Base-by-base conservation (phyloP, 2,329 filamentous ascomycete genomes). In the Phaeosphaeriaceae sp. region DNA sequence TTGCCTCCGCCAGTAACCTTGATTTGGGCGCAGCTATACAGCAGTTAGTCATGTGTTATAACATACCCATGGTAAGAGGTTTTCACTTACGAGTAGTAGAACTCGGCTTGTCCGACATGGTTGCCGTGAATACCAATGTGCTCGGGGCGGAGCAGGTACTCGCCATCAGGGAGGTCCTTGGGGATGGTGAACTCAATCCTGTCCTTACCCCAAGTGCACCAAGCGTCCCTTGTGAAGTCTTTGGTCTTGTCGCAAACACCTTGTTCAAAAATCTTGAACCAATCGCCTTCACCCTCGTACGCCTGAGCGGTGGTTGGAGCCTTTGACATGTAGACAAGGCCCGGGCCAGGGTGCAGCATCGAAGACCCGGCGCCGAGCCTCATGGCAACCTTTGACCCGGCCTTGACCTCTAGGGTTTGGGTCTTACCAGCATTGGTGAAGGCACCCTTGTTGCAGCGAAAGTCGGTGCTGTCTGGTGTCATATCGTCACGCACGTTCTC, bases 101-200 rank as follows among this genome's bases (percentile, higher is more conserved):
- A 77, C 61, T 78, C 68, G 9, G 70, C 64, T 38, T 69, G 61
- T 16, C 58, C 57, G 17, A 50, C 53, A 20, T 49, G 58, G 32
- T 67, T 72, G 40, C 70, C 68, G 54, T 76, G 75, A 15, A 78
- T 56, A 29, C 64, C 76, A 40, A 79, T 74, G 47, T 78, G 76
- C 63, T 79, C 75, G 16, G 70, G 60, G 13, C 76, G 69, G 17
- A 78, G 56, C 18, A 79, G 64, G 56, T 78, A 78, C 57, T 78
- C 63, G 15, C 76, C 76, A n/a, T 61, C 50, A 9, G 74, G 73
- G 1, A 66, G 66, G 16, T 63, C 67, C 4, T 50, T 54, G 4
- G 76, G 76, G 30, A 79, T 68, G 2, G 59, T 68, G 54, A 70
- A 58, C n/a, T 52, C 41, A 7, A 61, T 35, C 12, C 18, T 26